Percentiles rank a stretch among this genome's conserved stretches.
Evolutionary conservation across 306 rosid species (phyloP).

Genomic region (Dalbergia oliveri): DNA sequence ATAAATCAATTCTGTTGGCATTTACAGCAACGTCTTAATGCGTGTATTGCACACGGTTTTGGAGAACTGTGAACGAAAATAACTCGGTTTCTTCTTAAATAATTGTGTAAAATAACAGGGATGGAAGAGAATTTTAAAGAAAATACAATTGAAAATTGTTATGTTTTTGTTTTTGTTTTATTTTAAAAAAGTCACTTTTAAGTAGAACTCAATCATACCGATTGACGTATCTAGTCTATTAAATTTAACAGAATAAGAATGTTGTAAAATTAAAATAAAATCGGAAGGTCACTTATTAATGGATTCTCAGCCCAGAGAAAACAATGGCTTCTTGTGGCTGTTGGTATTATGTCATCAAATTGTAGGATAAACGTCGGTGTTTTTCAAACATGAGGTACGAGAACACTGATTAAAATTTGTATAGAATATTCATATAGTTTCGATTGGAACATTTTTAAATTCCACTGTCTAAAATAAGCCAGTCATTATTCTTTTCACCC

Average conservation of each 20-base stretch:
- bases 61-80: not conserved
- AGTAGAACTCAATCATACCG: not conserved
- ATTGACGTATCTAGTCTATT: not conserved
- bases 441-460: not conserved
- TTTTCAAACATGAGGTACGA: constrained; percentile 15
- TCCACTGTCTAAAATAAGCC: too few species aligned
- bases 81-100: not conserved
- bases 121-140: not conserved
- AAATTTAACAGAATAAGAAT: not conserved
- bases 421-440: not conserved
- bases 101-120: not conserved
- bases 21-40: too few species aligned
- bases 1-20: too few species aligned
- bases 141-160: not conserved
- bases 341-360: constrained; percentile 22
- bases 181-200: not conserved
- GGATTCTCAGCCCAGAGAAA: not conserved
- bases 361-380: not conserved
- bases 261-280: constrained; percentile 3
- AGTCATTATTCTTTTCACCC: too few species aligned
- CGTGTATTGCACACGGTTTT: too few species aligned
- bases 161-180: too few species aligned
- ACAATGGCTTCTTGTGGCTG: constrained; percentile 4
- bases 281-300: not conserved
- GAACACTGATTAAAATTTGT: not conserved